These are phyloP conservation scores for Metschnikowia lunata DNA, from an alignment of 805 yeast genomes.

Conservation along the genomic window DNA sequence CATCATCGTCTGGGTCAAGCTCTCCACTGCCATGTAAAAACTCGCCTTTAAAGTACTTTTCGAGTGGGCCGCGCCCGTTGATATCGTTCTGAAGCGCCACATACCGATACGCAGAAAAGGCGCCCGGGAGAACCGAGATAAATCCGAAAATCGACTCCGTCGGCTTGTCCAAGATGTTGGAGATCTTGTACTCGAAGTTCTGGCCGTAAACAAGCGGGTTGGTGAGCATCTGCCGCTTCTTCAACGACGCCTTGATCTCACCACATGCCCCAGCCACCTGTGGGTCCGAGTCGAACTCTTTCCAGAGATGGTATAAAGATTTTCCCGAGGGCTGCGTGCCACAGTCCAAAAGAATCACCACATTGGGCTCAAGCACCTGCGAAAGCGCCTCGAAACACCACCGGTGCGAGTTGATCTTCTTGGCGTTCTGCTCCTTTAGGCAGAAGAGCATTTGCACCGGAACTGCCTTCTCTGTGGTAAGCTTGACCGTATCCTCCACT, in stretches of 20 bases:
- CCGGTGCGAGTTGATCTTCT: conserved; percentile 63
- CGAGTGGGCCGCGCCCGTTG: conserved; percentile 54
- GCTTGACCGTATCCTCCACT: conserved; percentile 51
- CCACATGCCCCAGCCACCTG: conserved; percentile 70
- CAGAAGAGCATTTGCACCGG: conserved; percentile 62
- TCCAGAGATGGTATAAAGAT: conserved; percentile 57
- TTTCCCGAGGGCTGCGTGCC: conserved; percentile 61
- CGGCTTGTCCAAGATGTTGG: conserved; percentile 64
- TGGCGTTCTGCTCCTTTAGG: conserved; percentile 57
- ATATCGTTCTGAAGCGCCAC: conserved; percentile 54
- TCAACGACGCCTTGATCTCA: conserved; percentile 59
- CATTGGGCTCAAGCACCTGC: conserved; percentile 52
- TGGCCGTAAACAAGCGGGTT: conserved; percentile 64
- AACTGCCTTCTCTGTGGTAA: conserved; percentile 50
- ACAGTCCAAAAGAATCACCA: conserved; percentile 56
- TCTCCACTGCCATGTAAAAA: conserved; percentile 53
- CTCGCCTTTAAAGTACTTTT: conserved; percentile 66
- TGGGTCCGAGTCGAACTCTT: conserved; percentile 54
- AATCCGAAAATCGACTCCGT: conserved; percentile 62
- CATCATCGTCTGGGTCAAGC: conserved; percentile 54
- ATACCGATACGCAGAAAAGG: conserved; percentile 61
- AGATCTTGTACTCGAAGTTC: conserved; percentile 63
- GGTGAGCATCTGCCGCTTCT: conserved; percentile 42
- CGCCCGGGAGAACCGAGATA: conserved; percentile 64
- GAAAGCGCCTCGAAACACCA: conserved; percentile 68